phyloP scores from a whole-genome alignment of 192 early-diverging fungal genomes.

The Podila clonocystis region DNA sequence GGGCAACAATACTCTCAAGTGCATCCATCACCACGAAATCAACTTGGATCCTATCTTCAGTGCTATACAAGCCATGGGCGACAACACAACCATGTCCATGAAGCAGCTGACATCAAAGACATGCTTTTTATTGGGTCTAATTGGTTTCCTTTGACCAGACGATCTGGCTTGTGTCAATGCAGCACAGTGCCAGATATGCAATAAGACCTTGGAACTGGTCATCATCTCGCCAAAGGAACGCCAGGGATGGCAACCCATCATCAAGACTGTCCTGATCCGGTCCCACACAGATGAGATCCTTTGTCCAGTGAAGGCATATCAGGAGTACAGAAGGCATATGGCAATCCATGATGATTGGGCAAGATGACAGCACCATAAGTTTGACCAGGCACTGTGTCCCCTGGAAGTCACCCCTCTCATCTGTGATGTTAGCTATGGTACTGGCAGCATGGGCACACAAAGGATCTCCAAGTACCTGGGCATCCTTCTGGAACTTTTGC shows the following conservation, averaged over 20 bases:
- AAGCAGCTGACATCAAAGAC: no score
- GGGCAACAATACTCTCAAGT: no score
- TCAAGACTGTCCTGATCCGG: background rate
- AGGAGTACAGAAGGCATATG: no score
- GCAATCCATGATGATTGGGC: background rate
- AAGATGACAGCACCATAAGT: background rate
- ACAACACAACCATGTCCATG: no score
- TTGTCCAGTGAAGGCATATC: background rate
- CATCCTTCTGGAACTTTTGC: background rate
- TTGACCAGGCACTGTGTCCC: no score
- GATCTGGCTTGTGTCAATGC: slow-evolving; percentile 2
- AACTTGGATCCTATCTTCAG: no score
- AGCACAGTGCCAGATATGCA: background rate
- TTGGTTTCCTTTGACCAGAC: slow-evolving; percentile 7
- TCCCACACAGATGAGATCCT: background rate
- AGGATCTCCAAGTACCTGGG: slow-evolving; percentile 12
- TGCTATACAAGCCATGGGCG: no score
- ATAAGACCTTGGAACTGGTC: no score
- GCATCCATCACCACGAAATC: no score
- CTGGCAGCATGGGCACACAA: background rate
- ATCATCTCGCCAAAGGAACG: background rate
- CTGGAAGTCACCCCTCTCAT: background rate
- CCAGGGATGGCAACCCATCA: background rate
- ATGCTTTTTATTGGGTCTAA: background rate
- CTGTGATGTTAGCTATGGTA: background rate